Evolutionary conservation across 1,284 basidiomycete species (phyloP), one percentile per base, ranked within the genome.

Genomic region (Microstroma glucosiphilum): DNA sequence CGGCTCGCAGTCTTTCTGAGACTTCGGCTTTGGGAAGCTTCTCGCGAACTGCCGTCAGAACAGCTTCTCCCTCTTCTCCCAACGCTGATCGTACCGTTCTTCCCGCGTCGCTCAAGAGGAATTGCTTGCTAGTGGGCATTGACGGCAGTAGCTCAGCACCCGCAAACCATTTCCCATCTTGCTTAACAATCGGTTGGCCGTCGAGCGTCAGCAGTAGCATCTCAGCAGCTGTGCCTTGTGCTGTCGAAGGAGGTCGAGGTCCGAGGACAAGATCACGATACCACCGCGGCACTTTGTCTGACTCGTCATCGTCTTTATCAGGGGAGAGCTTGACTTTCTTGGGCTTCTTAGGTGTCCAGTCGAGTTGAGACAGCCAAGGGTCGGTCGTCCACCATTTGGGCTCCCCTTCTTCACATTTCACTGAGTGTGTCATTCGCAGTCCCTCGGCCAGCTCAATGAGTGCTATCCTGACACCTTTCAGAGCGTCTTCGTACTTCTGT

Each of bases 341-440:
- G n/a, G 88, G 86, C 1, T 86, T 83, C 80, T 97, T 97, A 0
- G 91, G 91, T 1, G 89, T 87, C 94, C 94, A 98, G 79, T 99
- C 93, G 59, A 98, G 82, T 79, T 99, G 96, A 56, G 83, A 85
- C 17, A 92, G 81, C 93, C 93, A 98, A 1, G 87, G 85, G 78
- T 94, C 89, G 1, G 85, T 83, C 68, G 85, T 85, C 87, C 89
- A 91, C 56, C 80, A 71, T 60, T 62, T 61, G 17, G 68, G 64
- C 37, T 64, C 60, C 23, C 40, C 49, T 12, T 30, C 59, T 13
- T 40, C 23, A 46, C 62, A 30, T 58, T 61, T 12, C 37, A 21
- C 57, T 46, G 56, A 48, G 69, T 69, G 46, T 71, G 64, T 58
- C 1, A 65, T 58, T 46, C 64, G 40, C 80, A 81, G 82, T 80